These are phyloP conservation scores for Nepenthes gracilis DNA, from an alignment of 148 eudicot species.

Conservation along the genomic window DNA sequence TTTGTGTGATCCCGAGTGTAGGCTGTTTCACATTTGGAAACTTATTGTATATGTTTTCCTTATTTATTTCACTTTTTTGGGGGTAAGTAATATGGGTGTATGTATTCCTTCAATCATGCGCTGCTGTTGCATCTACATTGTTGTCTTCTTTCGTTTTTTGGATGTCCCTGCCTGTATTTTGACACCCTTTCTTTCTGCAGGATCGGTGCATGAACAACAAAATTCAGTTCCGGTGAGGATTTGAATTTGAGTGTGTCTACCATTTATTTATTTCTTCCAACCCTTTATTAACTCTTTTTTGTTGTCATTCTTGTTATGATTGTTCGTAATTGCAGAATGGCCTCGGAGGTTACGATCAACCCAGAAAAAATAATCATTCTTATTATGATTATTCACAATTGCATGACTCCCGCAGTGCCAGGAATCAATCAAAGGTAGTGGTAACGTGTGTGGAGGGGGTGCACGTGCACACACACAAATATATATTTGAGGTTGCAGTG, in stretches of 20 bases:
- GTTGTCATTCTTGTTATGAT: not conserved
- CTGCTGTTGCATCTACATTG: no score
- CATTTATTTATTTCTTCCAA: not conserved
- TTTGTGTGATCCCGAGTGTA: no score
- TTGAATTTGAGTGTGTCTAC: not conserved
- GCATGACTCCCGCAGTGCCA: constrained; percentile 10
- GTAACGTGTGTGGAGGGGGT: not conserved
- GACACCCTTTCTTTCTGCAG: constrained; percentile 19
- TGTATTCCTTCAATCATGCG: no score
- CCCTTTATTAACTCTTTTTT: not conserved
- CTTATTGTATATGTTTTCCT: no score
- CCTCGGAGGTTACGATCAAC: constrained; percentile 19
- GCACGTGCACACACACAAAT: no score
- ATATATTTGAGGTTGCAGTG: no score
- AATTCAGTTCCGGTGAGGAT: constrained; percentile 38
- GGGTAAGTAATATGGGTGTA: no score
- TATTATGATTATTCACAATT: no score
- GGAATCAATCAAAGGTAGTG: constrained; percentile 28
- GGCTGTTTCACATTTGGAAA: no score
- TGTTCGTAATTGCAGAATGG: constrained; percentile 12
- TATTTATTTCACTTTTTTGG: no score
- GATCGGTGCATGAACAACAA: constrained; percentile 39
- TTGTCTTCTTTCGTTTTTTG: no score
- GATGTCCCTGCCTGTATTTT: not conserved
- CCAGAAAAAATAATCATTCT: not conserved